Percentiles rank a stretch among this genome's conserved stretches.
Conservation (phyloP, 352 stramenopile species). For the Aphanomyces invadans region DNA sequence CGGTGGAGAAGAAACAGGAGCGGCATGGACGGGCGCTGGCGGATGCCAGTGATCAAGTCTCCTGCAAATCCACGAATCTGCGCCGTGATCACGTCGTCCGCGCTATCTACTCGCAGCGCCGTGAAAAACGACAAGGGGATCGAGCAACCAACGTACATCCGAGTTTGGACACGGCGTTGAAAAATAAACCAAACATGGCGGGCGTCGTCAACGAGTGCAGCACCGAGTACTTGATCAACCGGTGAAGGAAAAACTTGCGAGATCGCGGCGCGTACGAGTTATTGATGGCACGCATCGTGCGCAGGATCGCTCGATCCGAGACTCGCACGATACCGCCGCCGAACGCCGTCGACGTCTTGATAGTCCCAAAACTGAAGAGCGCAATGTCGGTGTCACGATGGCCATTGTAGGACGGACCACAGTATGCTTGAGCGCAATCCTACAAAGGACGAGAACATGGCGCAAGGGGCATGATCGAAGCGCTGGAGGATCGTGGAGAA, state of each 20-base stretch:
- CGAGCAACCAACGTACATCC: conserved; percentile 33
- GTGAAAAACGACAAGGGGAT: neutral
- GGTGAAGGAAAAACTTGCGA: conserved; percentile 66
- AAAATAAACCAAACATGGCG: conserved; percentile 62
- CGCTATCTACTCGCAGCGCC: conserved; percentile 37
- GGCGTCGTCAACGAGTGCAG: conserved; percentile 62
- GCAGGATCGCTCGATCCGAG: conserved; percentile 40
- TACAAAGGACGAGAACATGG: neutral
- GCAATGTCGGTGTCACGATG: conserved; percentile 56
- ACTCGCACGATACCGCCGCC: conserved; percentile 61
- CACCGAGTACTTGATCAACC: conserved; percentile 66
- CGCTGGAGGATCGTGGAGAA: no score
- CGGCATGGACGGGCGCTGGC: conserved; percentile 66
- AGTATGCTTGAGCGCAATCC: conserved; percentile 73
- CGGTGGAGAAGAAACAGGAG: conserved; percentile 61
- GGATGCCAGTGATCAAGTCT: conserved; percentile 68
- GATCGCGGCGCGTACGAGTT: conserved; percentile 42
- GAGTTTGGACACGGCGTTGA: conserved; percentile 49
- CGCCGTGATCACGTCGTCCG: conserved; percentile 75
- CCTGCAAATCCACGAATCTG: conserved; percentile 75
- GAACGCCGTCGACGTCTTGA: conserved; percentile 80
- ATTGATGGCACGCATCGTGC: conserved; percentile 63
- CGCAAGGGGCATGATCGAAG: neutral
- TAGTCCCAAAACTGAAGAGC: conserved; percentile 85
- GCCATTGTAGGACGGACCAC: conserved; percentile 53